A percentile compares a stretch with the other conserved stretches of the same genome.
Evolutionary conservation across 495 filamentous ascomycete species (phyloP).

Genomic region (Penicillium angulare): DNA sequence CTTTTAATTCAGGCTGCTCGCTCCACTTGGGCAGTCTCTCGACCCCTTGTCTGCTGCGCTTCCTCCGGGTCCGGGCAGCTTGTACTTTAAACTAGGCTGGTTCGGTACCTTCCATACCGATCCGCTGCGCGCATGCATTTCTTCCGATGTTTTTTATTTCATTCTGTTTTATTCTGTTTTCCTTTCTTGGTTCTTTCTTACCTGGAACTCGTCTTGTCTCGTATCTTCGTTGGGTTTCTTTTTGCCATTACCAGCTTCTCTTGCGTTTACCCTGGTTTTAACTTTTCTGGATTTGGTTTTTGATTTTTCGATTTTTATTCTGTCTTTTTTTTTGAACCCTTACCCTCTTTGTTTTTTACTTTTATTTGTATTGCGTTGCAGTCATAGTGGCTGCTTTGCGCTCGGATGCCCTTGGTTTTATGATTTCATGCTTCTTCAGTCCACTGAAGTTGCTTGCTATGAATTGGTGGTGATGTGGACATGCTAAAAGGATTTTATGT

Average conservation of each 20-base stretch:
- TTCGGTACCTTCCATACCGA: slow-evolving; percentile 31
- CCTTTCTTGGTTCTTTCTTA: too few relatives aligned
- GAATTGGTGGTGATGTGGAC: slow-evolving; percentile 15
- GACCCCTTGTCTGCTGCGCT: slow-evolving; percentile 37
- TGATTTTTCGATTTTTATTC: background rate
- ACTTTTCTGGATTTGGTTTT: slow-evolving; percentile 6
- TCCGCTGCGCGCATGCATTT: slow-evolving; percentile 29
- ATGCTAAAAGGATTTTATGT: slow-evolving; percentile 24
- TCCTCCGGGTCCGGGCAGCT: slow-evolving; percentile 37
- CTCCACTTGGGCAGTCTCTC: slow-evolving; percentile 37
- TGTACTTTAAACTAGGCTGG: slow-evolving; percentile 29
- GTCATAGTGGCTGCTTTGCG: slow-evolving; percentile 16
- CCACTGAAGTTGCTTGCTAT: background rate
- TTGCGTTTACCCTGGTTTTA: background rate
- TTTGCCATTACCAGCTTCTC: slow-evolving; percentile 6
- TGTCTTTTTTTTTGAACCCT: slow-evolving; percentile 5
- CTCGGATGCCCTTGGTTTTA: slow-evolving; percentile 9
- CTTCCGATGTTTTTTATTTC: slow-evolving; percentile 26
- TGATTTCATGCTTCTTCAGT: background rate
- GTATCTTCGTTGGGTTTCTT: slow-evolving; percentile 6
- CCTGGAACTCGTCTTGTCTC: slow-evolving; percentile 17
- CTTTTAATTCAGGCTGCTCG: slow-evolving; percentile 40
- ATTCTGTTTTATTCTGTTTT: slow-evolving; percentile 23
- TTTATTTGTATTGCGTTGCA: slow-evolving; percentile 5
- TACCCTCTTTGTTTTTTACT: background rate